A percentile compares a stretch with the other conserved stretches of the same genome.
Conservation (phyloP, 106 monocot species). For the Allium fistulosum region DNA sequence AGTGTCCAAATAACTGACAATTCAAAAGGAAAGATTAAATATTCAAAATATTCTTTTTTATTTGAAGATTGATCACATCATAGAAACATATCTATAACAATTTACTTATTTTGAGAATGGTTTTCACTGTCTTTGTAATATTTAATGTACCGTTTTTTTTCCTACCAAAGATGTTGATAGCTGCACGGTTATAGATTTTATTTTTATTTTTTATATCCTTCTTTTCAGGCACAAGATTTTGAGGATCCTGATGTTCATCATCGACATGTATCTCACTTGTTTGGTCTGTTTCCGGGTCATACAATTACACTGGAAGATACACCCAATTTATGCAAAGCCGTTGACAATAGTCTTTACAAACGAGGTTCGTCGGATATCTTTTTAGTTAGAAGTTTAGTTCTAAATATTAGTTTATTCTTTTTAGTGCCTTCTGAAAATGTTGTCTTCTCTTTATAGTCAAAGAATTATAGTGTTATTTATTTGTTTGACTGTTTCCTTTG, state of each 20-base stretch:
- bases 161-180: too few relatives aligned
- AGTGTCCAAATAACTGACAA: too few relatives aligned
- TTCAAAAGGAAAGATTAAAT: too few relatives aligned
- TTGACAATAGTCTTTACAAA: constrained; percentile 72
- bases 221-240: constrained; percentile 81
- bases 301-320: constrained; percentile 61
- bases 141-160: too few relatives aligned
- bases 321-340: constrained; percentile 79
- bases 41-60: background rate
- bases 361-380: constrained; percentile 43
- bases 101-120: background rate
- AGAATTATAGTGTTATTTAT: too few relatives aligned
- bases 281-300: constrained; percentile 92
- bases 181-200: too few relatives aligned
- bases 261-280: constrained; percentile 86
- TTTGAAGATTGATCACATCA: background rate
- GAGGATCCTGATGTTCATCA: constrained; percentile 89
- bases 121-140: too few relatives aligned
- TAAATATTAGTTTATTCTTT: too few relatives aligned
- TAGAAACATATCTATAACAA: background rate
- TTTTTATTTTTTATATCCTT: background rate
- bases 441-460: constrained; percentile 24
- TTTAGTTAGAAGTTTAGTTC: background rate
- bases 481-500: too few relatives aligned
- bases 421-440: too few relatives aligned